These are phyloP conservation scores for Conticribra weissflogii DNA, from an alignment of 108 stramenopile genomes.

Conservation along the genomic window DNA sequence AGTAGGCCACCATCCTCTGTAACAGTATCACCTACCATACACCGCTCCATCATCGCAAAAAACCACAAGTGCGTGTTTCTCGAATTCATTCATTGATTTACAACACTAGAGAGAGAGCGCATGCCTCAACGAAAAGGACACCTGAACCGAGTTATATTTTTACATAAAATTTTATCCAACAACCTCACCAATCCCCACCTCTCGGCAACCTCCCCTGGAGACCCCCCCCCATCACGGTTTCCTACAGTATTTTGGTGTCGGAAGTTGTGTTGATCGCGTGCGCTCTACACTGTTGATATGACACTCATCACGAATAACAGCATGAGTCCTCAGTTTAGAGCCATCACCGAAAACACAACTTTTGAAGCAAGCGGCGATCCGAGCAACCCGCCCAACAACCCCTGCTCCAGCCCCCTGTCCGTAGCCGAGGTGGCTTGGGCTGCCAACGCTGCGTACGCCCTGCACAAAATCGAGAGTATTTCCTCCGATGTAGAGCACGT, in stretches of 20 bases:
- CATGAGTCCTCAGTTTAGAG: slow-evolving; percentile 59
- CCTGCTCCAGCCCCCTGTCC: slow-evolving; percentile 28
- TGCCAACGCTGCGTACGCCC: slow-evolving; percentile 4
- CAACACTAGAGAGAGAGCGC: no score
- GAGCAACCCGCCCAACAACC: slow-evolving; percentile 26
- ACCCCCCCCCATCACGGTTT: slow-evolving; percentile 1
- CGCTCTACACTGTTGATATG: slow-evolving; percentile 51
- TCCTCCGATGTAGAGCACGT: slow-evolving; percentile 12
- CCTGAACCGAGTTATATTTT: no score
- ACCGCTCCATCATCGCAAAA: no score
- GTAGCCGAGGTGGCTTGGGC: slow-evolving; percentile 16
- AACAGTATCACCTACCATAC: no score
- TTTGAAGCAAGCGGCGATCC: slow-evolving; percentile 8
- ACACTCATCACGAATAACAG: slow-evolving; percentile 48
- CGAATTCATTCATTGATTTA: no score
- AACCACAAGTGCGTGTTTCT: no score
- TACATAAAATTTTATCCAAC: no score
- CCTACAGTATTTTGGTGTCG: slow-evolving; percentile 10
- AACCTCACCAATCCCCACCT: neutral
- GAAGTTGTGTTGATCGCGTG: slow-evolving; percentile 15
- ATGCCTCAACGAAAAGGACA: no score
- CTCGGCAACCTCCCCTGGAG: neutral
- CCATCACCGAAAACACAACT: slow-evolving; percentile 27
- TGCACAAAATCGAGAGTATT: slow-evolving; percentile 31
- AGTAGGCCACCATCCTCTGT: no score